phyloP scores from a whole-genome alignment of 192 early-diverging fungal genomes.

The Powellomyces hirtus region DNA sequence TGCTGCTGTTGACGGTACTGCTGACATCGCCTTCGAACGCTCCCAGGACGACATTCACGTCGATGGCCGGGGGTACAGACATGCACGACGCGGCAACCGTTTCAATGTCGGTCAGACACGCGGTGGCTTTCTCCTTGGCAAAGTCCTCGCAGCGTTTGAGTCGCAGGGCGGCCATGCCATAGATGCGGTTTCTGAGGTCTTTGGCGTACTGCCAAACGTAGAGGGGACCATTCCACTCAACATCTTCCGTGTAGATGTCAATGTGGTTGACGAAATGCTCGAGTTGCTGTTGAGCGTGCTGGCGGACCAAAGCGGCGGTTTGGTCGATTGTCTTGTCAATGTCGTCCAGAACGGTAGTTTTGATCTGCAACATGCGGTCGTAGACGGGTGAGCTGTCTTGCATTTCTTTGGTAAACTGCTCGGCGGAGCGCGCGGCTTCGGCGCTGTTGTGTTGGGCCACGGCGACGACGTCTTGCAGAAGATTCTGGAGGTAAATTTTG shows the following conservation, averaged over 20 bases:
- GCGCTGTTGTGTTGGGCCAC: constrained; percentile 71
- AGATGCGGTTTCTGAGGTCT: constrained; percentile 59
- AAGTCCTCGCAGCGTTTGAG: constrained; percentile 40
- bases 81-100: constrained; percentile 33
- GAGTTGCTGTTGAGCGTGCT: constrained; percentile 31
- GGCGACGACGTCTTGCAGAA: constrained; percentile 75
- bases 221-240: constrained; percentile 78
- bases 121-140: constrained; percentile 33
- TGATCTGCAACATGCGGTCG: constrained; percentile 71
- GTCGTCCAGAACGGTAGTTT: constrained; percentile 64
- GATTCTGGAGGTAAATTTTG: constrained; percentile 83
- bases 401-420: constrained; percentile 53
- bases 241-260: constrained; percentile 61
- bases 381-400: constrained; percentile 59
- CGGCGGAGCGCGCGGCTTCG: constrained; percentile 55
- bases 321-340: constrained; percentile 47
- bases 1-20: not conserved
- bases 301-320: constrained; percentile 32
- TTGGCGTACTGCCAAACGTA: constrained; percentile 86
- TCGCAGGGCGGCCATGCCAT: constrained; percentile 38
- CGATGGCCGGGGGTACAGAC: constrained; percentile 34
- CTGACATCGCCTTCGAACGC: constrained; percentile 36
- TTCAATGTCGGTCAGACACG: constrained; percentile 42
- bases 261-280: constrained; percentile 63
- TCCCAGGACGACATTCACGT: constrained; percentile 28